Percentiles rank a stretch among this genome's conserved stretches.
Conservation (phyloP, 495 filamentous ascomycete species). For the Xylaria flabelliformis region DNA sequence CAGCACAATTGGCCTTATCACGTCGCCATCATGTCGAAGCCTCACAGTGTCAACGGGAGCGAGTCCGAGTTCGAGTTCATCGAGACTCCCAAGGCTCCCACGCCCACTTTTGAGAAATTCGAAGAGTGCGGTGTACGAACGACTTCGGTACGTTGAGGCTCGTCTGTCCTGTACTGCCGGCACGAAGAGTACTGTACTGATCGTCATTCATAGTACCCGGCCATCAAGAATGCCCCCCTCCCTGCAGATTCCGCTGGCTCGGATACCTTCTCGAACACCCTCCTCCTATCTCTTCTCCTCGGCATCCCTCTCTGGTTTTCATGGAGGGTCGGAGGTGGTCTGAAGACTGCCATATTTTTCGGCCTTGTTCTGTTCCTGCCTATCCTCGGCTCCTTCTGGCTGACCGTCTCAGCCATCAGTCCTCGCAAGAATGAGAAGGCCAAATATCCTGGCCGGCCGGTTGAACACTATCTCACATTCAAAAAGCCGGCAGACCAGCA, state of each 20-base stretch:
- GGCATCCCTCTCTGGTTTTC: conserved; percentile 70
- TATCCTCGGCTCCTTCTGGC: conserved; percentile 75
- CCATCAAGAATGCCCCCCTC: conserved; percentile 81
- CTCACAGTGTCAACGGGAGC: conserved; percentile 55
- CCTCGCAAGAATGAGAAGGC: conserved; percentile 83
- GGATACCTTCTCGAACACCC: conserved; percentile 72
- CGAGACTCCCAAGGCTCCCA: conserved; percentile 71
- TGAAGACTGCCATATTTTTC: conserved; percentile 76
- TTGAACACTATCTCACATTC: conserved; percentile 87
- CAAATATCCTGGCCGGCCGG: conserved; percentile 73
- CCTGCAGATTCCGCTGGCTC: conserved; percentile 76
- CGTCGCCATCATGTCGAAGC: conserved; percentile 51
- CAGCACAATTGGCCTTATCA: conserved; percentile 34
- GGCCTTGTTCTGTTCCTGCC: conserved; percentile 68
- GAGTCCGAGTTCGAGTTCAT: conserved; percentile 75
- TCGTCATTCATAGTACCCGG: conserved; percentile 61
- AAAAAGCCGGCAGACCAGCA: conserved; percentile 73
- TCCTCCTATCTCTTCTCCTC: conserved; percentile 64
- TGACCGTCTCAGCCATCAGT: conserved; percentile 65
- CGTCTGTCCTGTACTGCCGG: background rate
- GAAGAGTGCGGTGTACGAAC: conserved; percentile 76
- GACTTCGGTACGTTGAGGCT: conserved; percentile 64
- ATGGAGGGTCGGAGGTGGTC: conserved; percentile 72
- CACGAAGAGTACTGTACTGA: conserved; percentile 3
- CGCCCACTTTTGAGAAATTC: conserved; percentile 61